Evolutionary conservation across 148 eudicot species (phyloP), one percentile per base, ranked within the genome.

Genomic region (Pouteria glomerata): DNA sequence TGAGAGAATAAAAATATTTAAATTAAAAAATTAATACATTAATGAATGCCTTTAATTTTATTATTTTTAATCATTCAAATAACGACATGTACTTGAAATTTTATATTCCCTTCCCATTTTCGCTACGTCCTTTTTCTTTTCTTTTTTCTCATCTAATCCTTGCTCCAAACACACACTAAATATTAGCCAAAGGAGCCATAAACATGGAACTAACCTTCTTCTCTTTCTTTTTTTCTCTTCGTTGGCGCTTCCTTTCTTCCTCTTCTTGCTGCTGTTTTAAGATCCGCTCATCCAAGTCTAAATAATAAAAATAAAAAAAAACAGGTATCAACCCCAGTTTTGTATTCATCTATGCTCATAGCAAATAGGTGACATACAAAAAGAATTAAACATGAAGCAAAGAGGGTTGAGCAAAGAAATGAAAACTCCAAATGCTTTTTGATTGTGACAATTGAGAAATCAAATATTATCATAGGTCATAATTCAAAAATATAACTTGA

Each of bases 191-290:
- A 47, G 1, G 30, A 50, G 70, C 13, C 65, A 68, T 70, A 27
- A 34, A 63, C 58, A 50, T 18, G 56, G 61, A 19, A 82, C 86
- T 69, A 70, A 91, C 97, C 98, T 95, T 95, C 84, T 95, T 95
- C 80, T 95, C 98, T 81, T 95, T 95, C 88, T 95, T 95, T 68
- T 79, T 88, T 79, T 95, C 98, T 35, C 96, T 85, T 15, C 89
- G 91, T 72, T 82, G 96, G 11, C 96, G 97, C 82, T 91, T 94
- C 71, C 86, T 88, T 81, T 95, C 98, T 83, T 93, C 98, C 74
- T 95, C 98, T 62, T 95, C 98, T 81, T 91, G 87, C 75, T 95
- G 96, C 75, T 88, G 98, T 82, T 95, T 95, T 69, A 91, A 70
- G 66, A 95, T 89, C 44, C 44, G 44, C 44, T 39, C 44, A 39